Evolutionary conservation across 495 filamentous ascomycete species (phyloP).

Genomic region (Glarea lozoyensis): DNA sequence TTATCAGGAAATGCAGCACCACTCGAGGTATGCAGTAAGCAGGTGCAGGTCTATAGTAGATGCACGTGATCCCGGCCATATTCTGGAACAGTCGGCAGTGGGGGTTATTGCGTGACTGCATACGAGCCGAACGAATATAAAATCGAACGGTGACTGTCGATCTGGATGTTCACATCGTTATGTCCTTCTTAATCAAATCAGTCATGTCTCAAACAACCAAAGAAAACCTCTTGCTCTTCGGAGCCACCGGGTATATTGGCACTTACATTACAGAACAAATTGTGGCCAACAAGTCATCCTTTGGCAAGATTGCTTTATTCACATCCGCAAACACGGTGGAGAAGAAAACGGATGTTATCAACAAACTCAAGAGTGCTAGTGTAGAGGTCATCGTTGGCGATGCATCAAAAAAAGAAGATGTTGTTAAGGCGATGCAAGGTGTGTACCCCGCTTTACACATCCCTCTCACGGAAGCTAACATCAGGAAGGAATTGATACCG

Average conservation of each 20-base stretch:
- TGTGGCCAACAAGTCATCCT: conserved; percentile 38
- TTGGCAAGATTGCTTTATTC: conserved; percentile 50
- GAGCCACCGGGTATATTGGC: conserved; percentile 63
- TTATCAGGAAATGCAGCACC: too few relatives aligned
- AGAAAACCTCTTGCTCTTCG: conserved; percentile 48
- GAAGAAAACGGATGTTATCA: conserved; percentile 37
- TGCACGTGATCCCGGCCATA: too few relatives aligned
- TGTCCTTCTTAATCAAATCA: too few relatives aligned
- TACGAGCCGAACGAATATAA: too few relatives aligned
- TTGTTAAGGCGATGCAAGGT: conserved; percentile 21
- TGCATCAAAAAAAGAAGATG: conserved; percentile 39
- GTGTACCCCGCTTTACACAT: background rate
- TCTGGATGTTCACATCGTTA: too few relatives aligned
- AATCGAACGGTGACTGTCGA: too few relatives aligned
- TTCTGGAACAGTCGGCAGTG: too few relatives aligned
- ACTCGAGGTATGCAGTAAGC: too few relatives aligned
- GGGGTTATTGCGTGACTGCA: too few relatives aligned
- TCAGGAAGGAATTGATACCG: conserved; percentile 40
- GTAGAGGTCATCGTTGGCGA: conserved; percentile 52
- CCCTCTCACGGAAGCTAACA: background rate
- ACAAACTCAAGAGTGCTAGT: conserved; percentile 36
- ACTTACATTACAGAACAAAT: conserved; percentile 51
- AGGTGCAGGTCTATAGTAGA: too few relatives aligned
- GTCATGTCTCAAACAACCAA: background rate
- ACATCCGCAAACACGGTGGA: conserved; percentile 46